Base-by-base conservation (phyloP, 1,284 basidiomycete species). In the Cryptococcus sp. region DNA sequence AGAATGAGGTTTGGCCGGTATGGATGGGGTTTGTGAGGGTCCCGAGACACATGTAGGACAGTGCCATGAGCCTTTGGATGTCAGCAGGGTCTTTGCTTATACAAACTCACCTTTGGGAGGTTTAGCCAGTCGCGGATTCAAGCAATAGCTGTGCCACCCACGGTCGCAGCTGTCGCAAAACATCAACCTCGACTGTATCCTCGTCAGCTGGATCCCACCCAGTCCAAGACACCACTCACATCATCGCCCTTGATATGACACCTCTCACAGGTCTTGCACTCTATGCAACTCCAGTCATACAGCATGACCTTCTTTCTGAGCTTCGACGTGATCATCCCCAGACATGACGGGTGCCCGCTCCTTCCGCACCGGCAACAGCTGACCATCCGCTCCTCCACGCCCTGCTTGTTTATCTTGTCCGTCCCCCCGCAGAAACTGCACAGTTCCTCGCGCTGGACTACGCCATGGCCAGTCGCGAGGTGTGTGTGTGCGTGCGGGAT, bases 141-240 rank as follows among this genome's bases (percentile, higher is more conserved):
- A 81, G 76, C 94, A 97, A 67, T 88, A 85, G 79, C 87, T 86
- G 75, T 98, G 95, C 89, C 90, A 97, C 38, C 91, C 92, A 80
- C 92, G 82, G 80, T 98, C 95, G 74, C 95, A 98, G 50, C 82
- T 84, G 79, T 98, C 95, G 76, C 95, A 98, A 67, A 98, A 89
- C 61, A 98, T 78, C 67, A 98, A 86, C 56, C 84, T 82, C 55
- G 82, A 85, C 91, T 95, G 73, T 43, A 50, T 23, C 43, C 28
- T 18, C 18, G 45, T 36, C 43, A 53, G 52, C 40, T 6, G 11
- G 8, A 53, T 2, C 9, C 50, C 37, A 38, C 18, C 16, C 5
- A 39, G 28, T 13, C 21, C 7, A 8, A 8, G 12, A 20, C 46
- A 3, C n/a, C 8, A 81, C 89, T 81, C 79, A 94, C 93, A 76